These are phyloP conservation scores for Eragrostis curvula DNA, from an alignment of 176 grass and related monocot species.

Conservation along the genomic window DNA sequence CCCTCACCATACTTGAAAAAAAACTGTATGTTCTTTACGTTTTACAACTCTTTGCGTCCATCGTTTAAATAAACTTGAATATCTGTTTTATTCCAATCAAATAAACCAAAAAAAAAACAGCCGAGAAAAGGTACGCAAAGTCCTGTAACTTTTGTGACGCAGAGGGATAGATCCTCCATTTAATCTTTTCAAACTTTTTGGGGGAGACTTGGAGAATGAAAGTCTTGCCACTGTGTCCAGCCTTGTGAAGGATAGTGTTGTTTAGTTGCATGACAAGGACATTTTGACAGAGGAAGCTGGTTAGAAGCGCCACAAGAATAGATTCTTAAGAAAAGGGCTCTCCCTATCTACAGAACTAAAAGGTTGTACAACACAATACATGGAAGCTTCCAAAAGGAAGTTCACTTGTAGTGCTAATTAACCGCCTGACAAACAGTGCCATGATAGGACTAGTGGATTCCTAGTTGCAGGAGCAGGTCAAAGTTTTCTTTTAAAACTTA, in stretches of 20 bases:
- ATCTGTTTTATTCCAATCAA: background rate
- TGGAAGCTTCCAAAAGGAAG: constrained; percentile 38
- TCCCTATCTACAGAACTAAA: background rate
- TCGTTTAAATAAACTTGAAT: too few relatives aligned
- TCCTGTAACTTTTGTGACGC: background rate
- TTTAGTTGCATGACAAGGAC: constrained; percentile 26
- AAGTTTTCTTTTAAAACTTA: background rate
- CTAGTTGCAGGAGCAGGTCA: background rate
- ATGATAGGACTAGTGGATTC: background rate
- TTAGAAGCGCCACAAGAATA: constrained; percentile 38
- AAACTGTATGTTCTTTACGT: too few relatives aligned
- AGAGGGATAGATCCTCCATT: constrained; percentile 5
- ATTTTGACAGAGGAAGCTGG: constrained; percentile 43
- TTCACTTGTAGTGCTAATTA: background rate
- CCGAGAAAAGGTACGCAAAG: background rate
- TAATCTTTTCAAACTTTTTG: background rate
- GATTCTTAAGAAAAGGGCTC: background rate
- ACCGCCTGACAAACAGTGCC: background rate
- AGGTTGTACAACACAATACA: background rate
- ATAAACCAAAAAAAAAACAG: background rate
- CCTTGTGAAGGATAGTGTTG: constrained; percentile 17
- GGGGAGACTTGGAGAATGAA: constrained; percentile 39
- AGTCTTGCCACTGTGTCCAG: constrained; percentile 26
- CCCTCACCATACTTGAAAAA: too few relatives aligned
- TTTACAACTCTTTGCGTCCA: too few relatives aligned